Base-by-base conservation (phyloP, 305 asterid species). In the Striga hermonthica region DNA sequence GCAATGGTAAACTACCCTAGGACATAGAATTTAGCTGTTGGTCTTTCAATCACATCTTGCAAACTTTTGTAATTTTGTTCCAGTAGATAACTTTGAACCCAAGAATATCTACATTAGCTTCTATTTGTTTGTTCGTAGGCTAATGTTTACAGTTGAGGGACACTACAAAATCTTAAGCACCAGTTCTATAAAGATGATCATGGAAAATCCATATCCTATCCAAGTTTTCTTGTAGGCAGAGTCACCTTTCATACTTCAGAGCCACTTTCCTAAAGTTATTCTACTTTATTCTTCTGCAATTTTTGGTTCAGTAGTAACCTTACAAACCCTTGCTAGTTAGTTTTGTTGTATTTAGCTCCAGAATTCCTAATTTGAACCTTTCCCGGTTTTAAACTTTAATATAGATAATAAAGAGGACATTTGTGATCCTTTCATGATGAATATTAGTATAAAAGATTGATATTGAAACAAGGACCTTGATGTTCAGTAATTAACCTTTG, bases 401-500 rank as follows among this genome's bases (percentile, higher is more conserved):
- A 54, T 65, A 47, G 39, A 60, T 35, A 60, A 13, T 14, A 52
- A 37, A 28, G n/a, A 45, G 53, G 54, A 43, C 6, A 34, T 62
- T 56, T 11, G 36, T 49, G 44, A 68, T 62, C 38, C 39, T 64
- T 13, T 16, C 31, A 4, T 50, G 9, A 13, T 8, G 35, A 50
- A 50, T 50, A 50, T 3, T 2, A 13, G 14, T 28, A 5, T 5
- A 7, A 50, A 34, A 10, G 31, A 38, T 58, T 9, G 31, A 22
- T 22, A 22, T 22, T 22, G 31, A 57, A 28, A 44, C 28, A 44
- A 37, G 13, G 45, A 37, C 58, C 13, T 7, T 41, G 54, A 68
- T 63, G 57, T 56, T 68, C 14, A 38, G 48, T 65, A n/a, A 44
- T 57, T 66, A 60, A 69, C 59, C 34, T 44, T 4, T 59, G 57